Conservation (phyloP, 768 basidiomycete genomes). For the Hygrocybe coccinea region DNA sequence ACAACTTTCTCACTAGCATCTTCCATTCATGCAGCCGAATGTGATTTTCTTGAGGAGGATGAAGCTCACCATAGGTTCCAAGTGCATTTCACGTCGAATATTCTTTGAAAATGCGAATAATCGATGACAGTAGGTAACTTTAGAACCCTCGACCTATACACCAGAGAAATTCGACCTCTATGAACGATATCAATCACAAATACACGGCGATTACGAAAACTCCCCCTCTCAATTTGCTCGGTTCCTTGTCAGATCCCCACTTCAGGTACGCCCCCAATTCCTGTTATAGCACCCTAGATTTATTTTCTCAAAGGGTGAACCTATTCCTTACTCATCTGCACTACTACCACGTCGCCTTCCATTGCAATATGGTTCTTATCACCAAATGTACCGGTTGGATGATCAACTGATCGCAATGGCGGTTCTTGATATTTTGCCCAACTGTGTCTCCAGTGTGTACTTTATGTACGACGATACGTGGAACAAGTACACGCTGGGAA, state of each 20-base stretch:
- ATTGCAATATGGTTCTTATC: constrained; percentile 82
- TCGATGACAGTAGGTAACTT: constrained; percentile 46
- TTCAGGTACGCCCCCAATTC: constrained; percentile 49
- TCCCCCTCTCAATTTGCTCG: constrained; percentile 50
- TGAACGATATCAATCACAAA: constrained; percentile 66
- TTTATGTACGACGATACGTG: constrained; percentile 81
- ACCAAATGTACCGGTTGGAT: constrained; percentile 83
- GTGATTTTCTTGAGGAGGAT: constrained; percentile 25
- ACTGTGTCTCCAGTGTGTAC: constrained; percentile 78
- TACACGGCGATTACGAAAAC: constrained; percentile 66
- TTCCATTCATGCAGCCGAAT: constrained; percentile 57
- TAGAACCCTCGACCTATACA: constrained; percentile 74
- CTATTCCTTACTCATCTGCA: constrained; percentile 51
- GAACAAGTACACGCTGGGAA: constrained; percentile 70
- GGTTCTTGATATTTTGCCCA: constrained; percentile 86
- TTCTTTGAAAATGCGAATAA: background rate
- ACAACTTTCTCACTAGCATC: constrained; percentile 38
- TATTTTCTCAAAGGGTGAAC: constrained; percentile 39
- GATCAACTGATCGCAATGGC: constrained; percentile 78
- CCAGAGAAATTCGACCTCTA: constrained; percentile 79
- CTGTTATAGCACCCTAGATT: no score
- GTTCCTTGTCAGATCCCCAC: constrained; percentile 78
- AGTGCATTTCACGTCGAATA: constrained; percentile 31
- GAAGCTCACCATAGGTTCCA: constrained; percentile 51
- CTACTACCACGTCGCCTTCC: constrained; percentile 61